phyloP scores from a whole-genome alignment of 164 flowering plant genomes.

The Tetrastigma voinierianum region DNA sequence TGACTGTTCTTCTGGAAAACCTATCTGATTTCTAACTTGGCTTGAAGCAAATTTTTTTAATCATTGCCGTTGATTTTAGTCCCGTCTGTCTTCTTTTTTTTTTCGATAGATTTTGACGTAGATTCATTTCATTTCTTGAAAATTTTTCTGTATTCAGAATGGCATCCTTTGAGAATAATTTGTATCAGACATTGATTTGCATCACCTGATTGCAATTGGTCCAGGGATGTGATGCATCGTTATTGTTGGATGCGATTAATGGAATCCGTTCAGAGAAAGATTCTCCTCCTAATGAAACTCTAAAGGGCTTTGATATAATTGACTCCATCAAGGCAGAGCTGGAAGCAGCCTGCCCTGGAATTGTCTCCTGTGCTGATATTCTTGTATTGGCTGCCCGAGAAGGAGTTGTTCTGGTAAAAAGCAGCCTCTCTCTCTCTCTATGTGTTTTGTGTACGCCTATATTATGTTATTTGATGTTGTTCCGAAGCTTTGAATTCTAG shows the following conservation, averaged over 20 bases:
- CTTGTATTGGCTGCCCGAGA: conserved; percentile 65
- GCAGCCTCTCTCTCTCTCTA: conserved; percentile 1
- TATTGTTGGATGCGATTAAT: conserved; percentile 38
- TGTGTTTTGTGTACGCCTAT: background rate
- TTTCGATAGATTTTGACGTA: background rate
- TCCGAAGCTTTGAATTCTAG: conserved; percentile 19
- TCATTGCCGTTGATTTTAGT: background rate
- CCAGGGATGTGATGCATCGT: conserved; percentile 66
- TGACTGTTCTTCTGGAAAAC: no score
- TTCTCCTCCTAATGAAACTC: conserved; percentile 34
- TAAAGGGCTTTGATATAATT: conserved; percentile 49
- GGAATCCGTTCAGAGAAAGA: conserved; percentile 43
- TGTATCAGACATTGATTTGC: background rate
- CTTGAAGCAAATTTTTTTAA: background rate
- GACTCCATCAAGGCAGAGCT: conserved; percentile 44
- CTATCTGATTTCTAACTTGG: no score
- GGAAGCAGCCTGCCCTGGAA: conserved; percentile 52
- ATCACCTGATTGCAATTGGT: background rate
- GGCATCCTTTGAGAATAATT: background rate
- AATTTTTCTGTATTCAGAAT: background rate
- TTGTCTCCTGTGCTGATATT: conserved; percentile 66
- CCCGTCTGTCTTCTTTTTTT: background rate
- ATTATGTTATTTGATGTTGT: background rate
- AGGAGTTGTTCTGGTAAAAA: conserved; percentile 31
- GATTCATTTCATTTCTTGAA: background rate